Base-by-base conservation (phyloP, 1,284 basidiomycete genomes). In the Puccinia horiana region DNA sequence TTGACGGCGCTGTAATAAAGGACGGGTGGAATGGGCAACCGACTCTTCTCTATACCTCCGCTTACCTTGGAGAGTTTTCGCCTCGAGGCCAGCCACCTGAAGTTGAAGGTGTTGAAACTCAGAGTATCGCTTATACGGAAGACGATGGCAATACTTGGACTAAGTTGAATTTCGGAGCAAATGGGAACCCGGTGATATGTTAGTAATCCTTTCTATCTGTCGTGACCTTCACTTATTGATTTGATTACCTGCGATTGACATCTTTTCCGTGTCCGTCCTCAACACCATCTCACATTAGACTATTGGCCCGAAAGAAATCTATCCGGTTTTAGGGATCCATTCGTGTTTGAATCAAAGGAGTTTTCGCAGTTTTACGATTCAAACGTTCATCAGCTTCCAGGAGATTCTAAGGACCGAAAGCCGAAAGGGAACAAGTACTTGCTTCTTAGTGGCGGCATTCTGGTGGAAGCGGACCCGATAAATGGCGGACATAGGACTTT, bases 281-380 rank as follows among this genome's bases (percentile, higher is more conserved):
- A n/a, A n/a, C n/a, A n/a, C n/a, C n/a, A n/a, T n/a, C n/a, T 5
- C 40, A 49, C 16, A 2, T 32, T 47, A 81, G 80, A 74, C 49
- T 47, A 42, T 11, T 81, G 80, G 80, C 80, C 80, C 52, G 80
- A 63, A 32, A n/a, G 35, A 54, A 52, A 81, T 67, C 32, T 81
- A 63, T 74, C 85, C 9, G 84, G 84, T 23, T 85, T 85, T 76
- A 81, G 85, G 11, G 85, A 85, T 32, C 84, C 84, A 8, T 85
- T 84, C 73, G 72, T 84, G n/a, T 85, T 85, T 75, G 42, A 82
- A 16, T 85, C 84, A 16, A 75, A 58, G 76, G 47, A 76, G 83
- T 82, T 84, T 83, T 61, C 69, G 29, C 20, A 0, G 18, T 80
- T 78, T 75, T 76, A 83, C 73, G 78, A 56, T 69, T 81, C 80